Evolutionary conservation across 805 yeast species (phyloP).

Genomic region (Kluyveromyces lactis): DNA sequence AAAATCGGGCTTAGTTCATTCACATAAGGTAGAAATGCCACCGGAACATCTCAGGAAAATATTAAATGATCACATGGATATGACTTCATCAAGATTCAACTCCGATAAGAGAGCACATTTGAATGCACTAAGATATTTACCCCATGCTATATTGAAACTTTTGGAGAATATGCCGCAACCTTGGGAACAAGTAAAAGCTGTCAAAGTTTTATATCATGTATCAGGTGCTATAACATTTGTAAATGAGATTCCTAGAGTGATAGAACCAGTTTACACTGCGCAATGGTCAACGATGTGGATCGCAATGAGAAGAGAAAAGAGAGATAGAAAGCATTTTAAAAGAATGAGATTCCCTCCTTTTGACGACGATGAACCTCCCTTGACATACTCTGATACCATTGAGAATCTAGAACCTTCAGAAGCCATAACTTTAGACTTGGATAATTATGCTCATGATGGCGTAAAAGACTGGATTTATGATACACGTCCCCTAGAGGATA

Average conservation of each 20-base stretch:
- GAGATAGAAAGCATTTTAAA: constrained; percentile 82
- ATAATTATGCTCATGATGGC: constrained; percentile 47
- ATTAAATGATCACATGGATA: constrained; percentile 74
- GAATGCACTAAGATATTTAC: constrained; percentile 90
- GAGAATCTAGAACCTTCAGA: constrained; percentile 66
- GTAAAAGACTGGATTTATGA: constrained; percentile 78
- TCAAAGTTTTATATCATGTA: constrained; percentile 78
- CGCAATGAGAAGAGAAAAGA: constrained; percentile 88
- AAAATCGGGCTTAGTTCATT: constrained; percentile 37
- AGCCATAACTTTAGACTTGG: constrained; percentile 61
- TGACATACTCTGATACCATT: constrained; percentile 73
- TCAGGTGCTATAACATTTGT: constrained; percentile 96
- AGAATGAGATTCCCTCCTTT: constrained; percentile 92
- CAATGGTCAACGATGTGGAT: constrained; percentile 96
- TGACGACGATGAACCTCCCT: constrained; percentile 95
- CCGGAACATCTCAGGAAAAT: constrained; percentile 88
- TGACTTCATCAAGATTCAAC: constrained; percentile 69
- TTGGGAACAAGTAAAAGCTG: constrained; percentile 86
- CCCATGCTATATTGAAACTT: constrained; percentile 85
- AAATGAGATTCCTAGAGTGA: constrained; percentile 83
- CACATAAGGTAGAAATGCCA: constrained; percentile 76
- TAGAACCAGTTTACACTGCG: constrained; percentile 83
- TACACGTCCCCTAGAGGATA: constrained; percentile 59
- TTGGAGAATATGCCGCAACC: constrained; percentile 98
- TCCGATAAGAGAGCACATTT: constrained; percentile 80